Evolutionary conservation across 1,139 yeast genomes (phyloP), one percentile per base, ranked within the genome.

Genomic region (Magnusiomyces tetraspermus): DNA sequence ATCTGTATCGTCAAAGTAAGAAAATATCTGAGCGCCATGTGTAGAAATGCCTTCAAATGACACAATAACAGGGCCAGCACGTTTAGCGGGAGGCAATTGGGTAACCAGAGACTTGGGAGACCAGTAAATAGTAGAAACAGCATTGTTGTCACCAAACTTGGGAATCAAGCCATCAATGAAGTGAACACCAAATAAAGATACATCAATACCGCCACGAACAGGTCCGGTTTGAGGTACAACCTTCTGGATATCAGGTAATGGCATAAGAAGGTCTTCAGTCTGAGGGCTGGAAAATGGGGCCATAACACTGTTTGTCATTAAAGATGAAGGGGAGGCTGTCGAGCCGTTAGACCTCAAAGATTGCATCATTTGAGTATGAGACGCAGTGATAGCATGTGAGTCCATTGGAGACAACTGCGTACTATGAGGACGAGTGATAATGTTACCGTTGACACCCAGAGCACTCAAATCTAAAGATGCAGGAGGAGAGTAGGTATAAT

Each of bases 151-250:
- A 46, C 97, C 97, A 69, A 89, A 90, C 65, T 83, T 84, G 31
- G 88, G 94, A 41, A 76, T 73, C 59, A 88, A 74, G 1, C 95
- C 95, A 28, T 85, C 85, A 53, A 82, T 79, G 72, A 89, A 89
- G 58, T 87, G 86, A 52, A 80, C 76, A 1, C 97, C 97, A 46
- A 89, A 72, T 46, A 89, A 70, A 0, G 97, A 90, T 13, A 89
- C 86, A 65, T 89, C 97, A 51, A 88, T 84, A 46, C 97, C 97
- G 59, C 97, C 97, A 62, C 95, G 77, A 26, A 88, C 77, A 8
- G 97, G 95, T 3, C 97, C 97, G 64, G 85, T 92, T 0, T 92
- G 84, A 0, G 97, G 97, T 53, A 89, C 87, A 10, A 89, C 83
- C 59, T 92, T 77, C 66, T 86, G 88, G 55, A 88, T 83, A 0